These are phyloP conservation scores for Blastobotrys malaysiensis DNA, from an alignment of 1,139 yeast genomes.

Conservation along the genomic window DNA sequence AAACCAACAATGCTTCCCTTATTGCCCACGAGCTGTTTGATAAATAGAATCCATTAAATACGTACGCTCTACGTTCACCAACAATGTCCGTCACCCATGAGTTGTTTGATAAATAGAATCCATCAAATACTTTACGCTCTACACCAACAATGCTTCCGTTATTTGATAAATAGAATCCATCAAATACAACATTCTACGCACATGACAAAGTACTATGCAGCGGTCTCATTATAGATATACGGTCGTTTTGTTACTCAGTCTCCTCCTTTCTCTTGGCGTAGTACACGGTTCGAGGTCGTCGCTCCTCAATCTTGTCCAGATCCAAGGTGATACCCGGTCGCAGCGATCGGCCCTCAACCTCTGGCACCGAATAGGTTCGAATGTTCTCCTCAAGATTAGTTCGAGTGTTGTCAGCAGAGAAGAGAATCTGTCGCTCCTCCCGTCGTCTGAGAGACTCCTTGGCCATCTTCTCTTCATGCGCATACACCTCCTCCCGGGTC, in stretches of 20 bases:
- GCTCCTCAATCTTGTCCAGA: conserved; percentile 21
- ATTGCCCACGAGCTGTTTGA: conserved; percentile 45
- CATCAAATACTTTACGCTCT: too few relatives aligned
- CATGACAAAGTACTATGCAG: background rate
- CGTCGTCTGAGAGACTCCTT: conserved; percentile 15
- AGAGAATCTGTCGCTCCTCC: conserved; percentile 17
- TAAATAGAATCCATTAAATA: too few relatives aligned
- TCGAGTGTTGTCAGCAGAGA: conserved; percentile 19
- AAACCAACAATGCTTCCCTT: conserved; percentile 42
- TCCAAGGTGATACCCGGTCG: conserved; percentile 26
- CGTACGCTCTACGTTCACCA: too few relatives aligned
- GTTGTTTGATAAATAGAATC: conserved; percentile 24
- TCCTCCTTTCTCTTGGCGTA: conserved; percentile 5
- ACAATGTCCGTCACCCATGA: conserved; percentile 45
- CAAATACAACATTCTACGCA: too few relatives aligned
- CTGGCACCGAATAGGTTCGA: conserved; percentile 24
- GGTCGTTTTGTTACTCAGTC: background rate
- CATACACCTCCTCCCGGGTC: conserved; percentile 13
- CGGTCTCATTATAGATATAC: conserved; percentile 1
- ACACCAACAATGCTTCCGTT: too few relatives aligned
- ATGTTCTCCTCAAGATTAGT: conserved; percentile 18
- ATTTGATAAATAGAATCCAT: too few relatives aligned
- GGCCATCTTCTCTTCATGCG: conserved; percentile 19
- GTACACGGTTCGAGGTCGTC: conserved; percentile 23
- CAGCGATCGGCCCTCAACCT: conserved; percentile 17